Conservation (phyloP, 495 filamentous ascomycete species). For the Lasiosphaeria ovina region DNA sequence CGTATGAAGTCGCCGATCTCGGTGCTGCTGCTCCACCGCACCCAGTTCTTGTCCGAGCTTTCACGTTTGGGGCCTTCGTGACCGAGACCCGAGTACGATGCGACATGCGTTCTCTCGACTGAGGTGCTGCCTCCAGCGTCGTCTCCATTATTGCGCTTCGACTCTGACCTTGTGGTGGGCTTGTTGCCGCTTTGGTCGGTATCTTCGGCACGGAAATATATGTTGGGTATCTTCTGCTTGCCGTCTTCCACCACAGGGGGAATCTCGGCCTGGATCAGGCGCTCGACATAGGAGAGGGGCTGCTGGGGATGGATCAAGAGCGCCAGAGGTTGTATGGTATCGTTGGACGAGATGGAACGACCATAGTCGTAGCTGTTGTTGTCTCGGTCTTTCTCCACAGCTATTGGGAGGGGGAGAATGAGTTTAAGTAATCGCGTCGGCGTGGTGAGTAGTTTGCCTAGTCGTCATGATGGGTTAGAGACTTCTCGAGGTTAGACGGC, state of each 20-base stretch:
- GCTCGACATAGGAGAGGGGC: slow-evolving; percentile 88
- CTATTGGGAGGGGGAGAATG: slow-evolving; percentile 72
- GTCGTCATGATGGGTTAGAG: neutral
- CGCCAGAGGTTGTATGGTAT: slow-evolving; percentile 75
- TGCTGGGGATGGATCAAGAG: slow-evolving; percentile 90
- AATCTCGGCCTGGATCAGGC: slow-evolving; percentile 84
- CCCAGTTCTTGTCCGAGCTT: slow-evolving; percentile 56
- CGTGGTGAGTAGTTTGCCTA: slow-evolving; percentile 87
- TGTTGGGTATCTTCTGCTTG: slow-evolving; percentile 63
- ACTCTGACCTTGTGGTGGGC: slow-evolving; percentile 32
- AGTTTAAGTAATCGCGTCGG: slow-evolving; percentile 88
- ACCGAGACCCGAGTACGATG: slow-evolving; percentile 60
- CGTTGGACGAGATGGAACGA: slow-evolving; percentile 45
- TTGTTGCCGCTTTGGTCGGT: slow-evolving; percentile 56
- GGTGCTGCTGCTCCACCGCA: slow-evolving; percentile 87
- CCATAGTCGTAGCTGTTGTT: slow-evolving; percentile 45
- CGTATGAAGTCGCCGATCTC: slow-evolving; percentile 96
- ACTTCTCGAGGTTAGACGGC: neutral
- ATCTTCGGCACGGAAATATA: slow-evolving; percentile 81
- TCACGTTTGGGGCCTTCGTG: slow-evolving; percentile 44
- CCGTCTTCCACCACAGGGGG: slow-evolving; percentile 64
- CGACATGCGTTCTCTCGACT: slow-evolving; percentile 40
- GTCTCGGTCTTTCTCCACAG: slow-evolving; percentile 51
- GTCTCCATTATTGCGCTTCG: slow-evolving; percentile 22
- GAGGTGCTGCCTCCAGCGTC: neutral